These are phyloP conservation scores for Quercus bicolor DNA, from an alignment of 306 rosid genomes.

Conservation along the genomic window DNA sequence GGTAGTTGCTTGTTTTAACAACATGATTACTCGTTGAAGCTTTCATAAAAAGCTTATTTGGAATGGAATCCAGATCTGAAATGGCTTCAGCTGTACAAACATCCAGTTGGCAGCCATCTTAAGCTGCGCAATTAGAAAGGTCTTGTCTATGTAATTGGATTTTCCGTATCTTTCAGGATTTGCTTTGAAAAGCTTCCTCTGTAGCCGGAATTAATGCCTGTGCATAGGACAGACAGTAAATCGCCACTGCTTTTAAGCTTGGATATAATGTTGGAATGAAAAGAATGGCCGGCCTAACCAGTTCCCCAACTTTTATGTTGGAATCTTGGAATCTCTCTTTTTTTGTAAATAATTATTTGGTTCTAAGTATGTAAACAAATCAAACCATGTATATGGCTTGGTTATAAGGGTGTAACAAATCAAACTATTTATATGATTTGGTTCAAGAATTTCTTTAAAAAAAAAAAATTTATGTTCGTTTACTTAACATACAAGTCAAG, in stretches of 20 bases:
- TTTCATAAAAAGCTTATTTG: conserved; percentile 4
- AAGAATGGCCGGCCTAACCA: background rate
- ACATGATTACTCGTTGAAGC: background rate
- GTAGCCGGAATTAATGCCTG: conserved; percentile 6
- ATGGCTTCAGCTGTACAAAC: conserved; percentile 21
- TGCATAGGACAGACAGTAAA: conserved; percentile 18
- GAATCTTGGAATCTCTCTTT: background rate
- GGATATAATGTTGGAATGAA: conserved; percentile 21
- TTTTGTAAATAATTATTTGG: background rate
- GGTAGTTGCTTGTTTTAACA: background rate
- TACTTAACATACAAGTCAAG: no score
- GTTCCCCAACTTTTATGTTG: background rate
- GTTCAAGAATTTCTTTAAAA: no score
- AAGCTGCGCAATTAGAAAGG: conserved; percentile 23
- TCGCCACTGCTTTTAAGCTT: conserved; percentile 28
- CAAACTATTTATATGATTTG: no score
- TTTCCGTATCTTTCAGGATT: conserved; percentile 35
- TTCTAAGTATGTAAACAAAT: background rate
- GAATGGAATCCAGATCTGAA: conserved; percentile 36
- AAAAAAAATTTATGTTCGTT: no score
- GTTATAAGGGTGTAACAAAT: no score
- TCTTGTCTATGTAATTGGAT: conserved; percentile 24
- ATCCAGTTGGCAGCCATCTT: conserved; percentile 39
- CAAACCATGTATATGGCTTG: no score
- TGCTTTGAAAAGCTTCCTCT: conserved; percentile 31